phyloP scores from a whole-genome alignment of 768 basidiomycete genomes.

The Naganishia antarctica region DNA sequence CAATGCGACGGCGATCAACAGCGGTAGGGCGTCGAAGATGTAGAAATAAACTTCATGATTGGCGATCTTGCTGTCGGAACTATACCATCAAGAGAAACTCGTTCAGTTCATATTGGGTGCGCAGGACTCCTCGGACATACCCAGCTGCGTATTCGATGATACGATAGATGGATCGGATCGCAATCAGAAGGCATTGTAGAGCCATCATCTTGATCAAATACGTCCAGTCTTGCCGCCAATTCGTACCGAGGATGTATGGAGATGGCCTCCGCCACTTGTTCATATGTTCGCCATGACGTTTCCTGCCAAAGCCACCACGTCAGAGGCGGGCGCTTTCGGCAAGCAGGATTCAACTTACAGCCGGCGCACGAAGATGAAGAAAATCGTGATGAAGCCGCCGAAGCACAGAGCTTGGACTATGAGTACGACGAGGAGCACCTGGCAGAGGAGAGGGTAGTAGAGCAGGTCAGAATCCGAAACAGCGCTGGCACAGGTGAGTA shows the following conservation, averaged over 20 bases:
- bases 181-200: neutral
- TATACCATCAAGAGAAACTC: neutral
- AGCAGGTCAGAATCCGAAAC: no score
- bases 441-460: no score
- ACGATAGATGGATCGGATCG: slow-evolving; percentile 62
- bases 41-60: slow-evolving; percentile 64
- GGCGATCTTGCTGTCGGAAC: slow-evolving; percentile 55
- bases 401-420: slow-evolving; percentile 13
- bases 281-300: neutral
- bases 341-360: no score
- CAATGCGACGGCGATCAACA: slow-evolving; percentile 59
- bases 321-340: no score
- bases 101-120: neutral
- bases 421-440: slow-evolving; percentile 6
- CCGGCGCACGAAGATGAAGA: neutral
- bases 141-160: slow-evolving; percentile 62
- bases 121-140: slow-evolving; percentile 36
- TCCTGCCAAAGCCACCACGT: no score
- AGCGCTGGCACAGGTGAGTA: neutral
- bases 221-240: slow-evolving; percentile 13
- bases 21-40: slow-evolving; percentile 62
- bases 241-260: neutral
- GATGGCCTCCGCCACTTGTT: neutral
- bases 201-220: slow-evolving; percentile 1
- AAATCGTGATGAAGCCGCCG: neutral